These are phyloP conservation scores for Aureoboletus auriporus DNA, from an alignment of 768 basidiomycete genomes.

Conservation along the genomic window DNA sequence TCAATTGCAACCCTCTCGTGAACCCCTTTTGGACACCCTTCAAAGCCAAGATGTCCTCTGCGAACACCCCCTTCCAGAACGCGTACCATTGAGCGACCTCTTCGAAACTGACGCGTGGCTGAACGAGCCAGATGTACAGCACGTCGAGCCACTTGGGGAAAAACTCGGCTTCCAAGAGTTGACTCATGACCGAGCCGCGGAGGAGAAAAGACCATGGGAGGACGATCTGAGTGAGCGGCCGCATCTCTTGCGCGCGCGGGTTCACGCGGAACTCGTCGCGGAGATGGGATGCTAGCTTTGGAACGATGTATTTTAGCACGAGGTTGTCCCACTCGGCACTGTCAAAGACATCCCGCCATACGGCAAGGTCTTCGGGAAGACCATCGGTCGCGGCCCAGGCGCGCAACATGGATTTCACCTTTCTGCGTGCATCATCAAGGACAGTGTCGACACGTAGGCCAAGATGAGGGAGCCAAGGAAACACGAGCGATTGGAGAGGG, in stretches of 20 bases:
- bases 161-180: constrained; percentile 86
- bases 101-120: constrained; percentile 81
- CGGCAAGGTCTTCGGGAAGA: constrained; percentile 66
- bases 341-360: constrained; percentile 87
- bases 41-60: constrained; percentile 63
- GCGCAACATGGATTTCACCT: constrained; percentile 75
- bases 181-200: constrained; percentile 71
- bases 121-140: constrained; percentile 89
- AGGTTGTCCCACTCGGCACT: constrained; percentile 85
- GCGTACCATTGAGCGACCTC: constrained; percentile 93
- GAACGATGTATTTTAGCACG: constrained; percentile 86
- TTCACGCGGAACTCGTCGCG: constrained; percentile 88
- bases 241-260: constrained; percentile 86
- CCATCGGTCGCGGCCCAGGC: constrained; percentile 71
- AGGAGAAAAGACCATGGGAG: constrained; percentile 75
- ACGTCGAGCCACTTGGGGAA: constrained; percentile 97
- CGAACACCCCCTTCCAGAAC: constrained; percentile 81
- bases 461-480: constrained; percentile 93
- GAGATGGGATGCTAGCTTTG: constrained; percentile 79
- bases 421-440: constrained; percentile 82
- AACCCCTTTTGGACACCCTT: constrained; percentile 75
- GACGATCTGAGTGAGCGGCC: constrained; percentile 63
- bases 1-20: constrained; percentile 82
- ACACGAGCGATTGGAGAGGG: constrained; percentile 75
- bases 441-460: constrained; percentile 80